Evolutionary conservation across 352 stramenopile genomes (phyloP).

Genomic region (Thalassiosira oceanica): DNA sequence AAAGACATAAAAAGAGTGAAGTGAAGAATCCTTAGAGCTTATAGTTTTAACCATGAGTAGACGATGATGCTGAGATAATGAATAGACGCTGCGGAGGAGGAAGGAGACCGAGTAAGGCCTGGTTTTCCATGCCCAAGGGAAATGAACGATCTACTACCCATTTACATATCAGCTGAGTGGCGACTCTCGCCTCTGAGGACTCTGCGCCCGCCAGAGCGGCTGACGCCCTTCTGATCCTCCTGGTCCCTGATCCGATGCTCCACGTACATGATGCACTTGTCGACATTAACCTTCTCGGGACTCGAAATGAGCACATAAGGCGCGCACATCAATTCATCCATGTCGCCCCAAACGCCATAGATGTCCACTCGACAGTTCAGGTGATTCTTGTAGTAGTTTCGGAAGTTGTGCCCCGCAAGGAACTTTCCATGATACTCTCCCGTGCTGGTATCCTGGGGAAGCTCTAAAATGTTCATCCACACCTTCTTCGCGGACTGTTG

Average conservation of each 20-base stretch:
- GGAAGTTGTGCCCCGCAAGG: conserved; percentile 19
- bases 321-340: conserved; percentile 11
- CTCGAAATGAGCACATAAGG: conserved; percentile 39
- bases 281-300: conserved; percentile 34
- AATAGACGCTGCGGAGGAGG: no score
- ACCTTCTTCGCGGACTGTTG: conserved; percentile 22
- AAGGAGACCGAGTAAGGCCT: no score
- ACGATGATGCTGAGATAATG: no score
- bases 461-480: conserved; percentile 46
- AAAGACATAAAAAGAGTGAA: no score
- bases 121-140: no score
- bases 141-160: no score
- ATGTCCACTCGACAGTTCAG: conserved; percentile 40
- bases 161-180: no score
- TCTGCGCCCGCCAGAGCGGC: conserved; percentile 10
- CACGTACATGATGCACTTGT: conserved; percentile 36
- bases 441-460: conserved; percentile 27
- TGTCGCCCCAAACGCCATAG: conserved; percentile 30
- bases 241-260: conserved; percentile 42
- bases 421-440: conserved; percentile 34
- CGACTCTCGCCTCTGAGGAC: conserved; percentile 11
- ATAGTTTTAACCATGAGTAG: no score
- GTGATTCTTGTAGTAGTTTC: conserved; percentile 20
- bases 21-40: no score
- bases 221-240: conserved; percentile 29